These are phyloP conservation scores for Neopestalotiopsis clavispora DNA, from an alignment of 2,329 filamentous ascomycete species.

Conservation along the genomic window DNA sequence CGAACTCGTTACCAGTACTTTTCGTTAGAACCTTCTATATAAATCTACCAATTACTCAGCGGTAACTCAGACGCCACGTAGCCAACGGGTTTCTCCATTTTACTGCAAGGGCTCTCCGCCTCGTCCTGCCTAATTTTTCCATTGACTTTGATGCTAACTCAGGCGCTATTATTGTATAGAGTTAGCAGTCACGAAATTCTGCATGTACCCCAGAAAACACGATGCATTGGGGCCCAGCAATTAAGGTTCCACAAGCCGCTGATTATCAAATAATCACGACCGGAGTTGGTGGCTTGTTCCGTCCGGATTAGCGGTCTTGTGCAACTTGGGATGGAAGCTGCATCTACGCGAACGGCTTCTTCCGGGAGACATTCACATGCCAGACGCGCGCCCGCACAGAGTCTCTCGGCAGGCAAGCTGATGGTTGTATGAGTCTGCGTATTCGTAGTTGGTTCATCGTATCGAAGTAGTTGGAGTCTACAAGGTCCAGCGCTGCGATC, in stretches of 20 bases:
- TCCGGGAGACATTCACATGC: slow-evolving; percentile 6
- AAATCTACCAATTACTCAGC: not conserved
- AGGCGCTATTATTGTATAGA: not conserved
- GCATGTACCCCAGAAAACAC: not conserved
- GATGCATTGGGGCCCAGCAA: not conserved
- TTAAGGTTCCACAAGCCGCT: not conserved
- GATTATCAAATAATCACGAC: not conserved
- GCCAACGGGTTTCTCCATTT: not conserved
- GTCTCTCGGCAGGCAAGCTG: not conserved
- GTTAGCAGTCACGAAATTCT: not conserved
- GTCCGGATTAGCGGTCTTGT: not conserved
- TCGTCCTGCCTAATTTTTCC: too few species aligned
- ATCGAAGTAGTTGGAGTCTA: not conserved
- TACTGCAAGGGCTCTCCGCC: not conserved
- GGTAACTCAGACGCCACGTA: not conserved
- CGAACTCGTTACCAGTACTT: not conserved
- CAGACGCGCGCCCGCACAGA: not conserved
- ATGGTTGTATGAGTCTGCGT: not conserved
- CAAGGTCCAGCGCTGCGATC: not conserved
- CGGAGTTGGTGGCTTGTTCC: not conserved
- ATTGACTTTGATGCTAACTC: too few species aligned
- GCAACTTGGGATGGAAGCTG: slow-evolving; percentile 7
- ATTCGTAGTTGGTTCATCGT: not conserved
- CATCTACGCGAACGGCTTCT: slow-evolving; percentile 7
- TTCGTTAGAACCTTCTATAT: not conserved